Evolutionary conservation across 1,284 basidiomycete genomes (phyloP).

Genomic region (Ceraceosorus guamensis): DNA sequence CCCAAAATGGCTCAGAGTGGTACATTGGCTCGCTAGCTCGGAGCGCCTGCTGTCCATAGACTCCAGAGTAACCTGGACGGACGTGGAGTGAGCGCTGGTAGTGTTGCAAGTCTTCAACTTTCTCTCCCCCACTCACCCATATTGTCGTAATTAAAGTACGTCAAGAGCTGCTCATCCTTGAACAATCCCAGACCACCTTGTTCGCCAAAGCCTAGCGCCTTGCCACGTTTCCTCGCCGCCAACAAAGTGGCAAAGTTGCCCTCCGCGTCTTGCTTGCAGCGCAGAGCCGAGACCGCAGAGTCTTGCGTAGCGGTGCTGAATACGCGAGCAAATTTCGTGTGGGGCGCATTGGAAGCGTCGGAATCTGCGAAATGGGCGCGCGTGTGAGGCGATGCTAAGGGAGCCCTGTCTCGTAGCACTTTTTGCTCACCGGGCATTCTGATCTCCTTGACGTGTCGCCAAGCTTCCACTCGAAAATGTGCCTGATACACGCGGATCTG

Average conservation of each 20-base stretch:
- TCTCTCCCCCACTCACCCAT: background rate
- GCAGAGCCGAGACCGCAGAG: background rate
- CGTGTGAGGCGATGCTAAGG: no score
- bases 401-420: background rate
- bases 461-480: background rate
- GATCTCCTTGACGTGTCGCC: conserved; percentile 2
- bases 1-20: conserved; percentile 4
- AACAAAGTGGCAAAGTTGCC: conserved; percentile 4
- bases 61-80: background rate
- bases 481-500: background rate
- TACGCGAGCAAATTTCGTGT: background rate
- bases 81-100: no score
- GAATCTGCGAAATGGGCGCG: no score
- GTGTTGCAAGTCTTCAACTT: no score
- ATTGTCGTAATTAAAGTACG: conserved; percentile 5
- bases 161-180: conserved; percentile 3
- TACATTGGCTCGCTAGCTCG: conserved; percentile 2
- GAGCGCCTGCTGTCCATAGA: conserved; percentile 5
- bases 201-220: conserved; percentile 4
- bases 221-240: background rate
- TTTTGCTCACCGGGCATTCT: background rate
- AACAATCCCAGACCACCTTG: conserved; percentile 3
- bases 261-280: background rate
- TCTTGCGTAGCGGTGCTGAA: background rate
- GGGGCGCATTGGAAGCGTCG: no score